Conservation (phyloP, 2,329 filamentous ascomycete genomes). For the Helotiales sp. region DNA sequence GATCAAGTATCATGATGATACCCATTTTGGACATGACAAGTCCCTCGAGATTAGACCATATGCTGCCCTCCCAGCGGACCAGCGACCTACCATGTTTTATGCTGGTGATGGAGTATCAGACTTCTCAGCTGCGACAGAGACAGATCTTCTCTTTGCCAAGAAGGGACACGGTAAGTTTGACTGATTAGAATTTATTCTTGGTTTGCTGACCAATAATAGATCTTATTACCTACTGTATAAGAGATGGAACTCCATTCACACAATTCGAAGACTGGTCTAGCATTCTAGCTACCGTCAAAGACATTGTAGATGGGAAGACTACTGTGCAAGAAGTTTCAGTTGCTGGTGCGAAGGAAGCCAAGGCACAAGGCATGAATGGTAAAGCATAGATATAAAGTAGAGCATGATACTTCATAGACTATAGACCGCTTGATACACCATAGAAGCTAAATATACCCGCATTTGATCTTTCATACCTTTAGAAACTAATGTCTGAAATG, state of each 20-base stretch:
- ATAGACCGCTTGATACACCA: not conserved
- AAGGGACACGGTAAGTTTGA: slow-evolving; percentile 70
- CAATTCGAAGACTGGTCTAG: slow-evolving; percentile 82
- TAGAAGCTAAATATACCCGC: not conserved
- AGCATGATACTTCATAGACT: not conserved
- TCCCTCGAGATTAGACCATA: slow-evolving; percentile 88
- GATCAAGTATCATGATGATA: slow-evolving; percentile 86
- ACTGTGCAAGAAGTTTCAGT: slow-evolving; percentile 68
- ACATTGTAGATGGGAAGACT: slow-evolving; percentile 72
- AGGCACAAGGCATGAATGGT: not conserved
- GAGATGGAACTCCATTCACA: slow-evolving; percentile 82
- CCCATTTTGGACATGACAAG: slow-evolving; percentile 92
- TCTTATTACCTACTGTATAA: slow-evolving; percentile 83
- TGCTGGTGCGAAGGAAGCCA: slow-evolving; percentile 27
- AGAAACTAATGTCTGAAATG: too few relatives aligned
- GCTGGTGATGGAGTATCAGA: slow-evolving; percentile 94
- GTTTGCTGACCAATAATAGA: slow-evolving; percentile 50
- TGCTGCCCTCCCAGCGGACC: slow-evolving; percentile 63
- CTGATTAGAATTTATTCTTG: slow-evolving; percentile 2
- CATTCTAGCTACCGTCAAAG: slow-evolving; percentile 74
- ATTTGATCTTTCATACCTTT: not conserved
- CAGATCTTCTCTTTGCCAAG: slow-evolving; percentile 91
- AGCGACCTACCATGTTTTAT: slow-evolving; percentile 86
- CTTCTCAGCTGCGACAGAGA: slow-evolving; percentile 87
- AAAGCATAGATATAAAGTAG: not conserved